Evolutionary conservation across 2,329 filamentous ascomycete genomes (phyloP), one percentile per base, ranked within the genome.

Genomic region (Colletotrichum somersetense): DNA sequence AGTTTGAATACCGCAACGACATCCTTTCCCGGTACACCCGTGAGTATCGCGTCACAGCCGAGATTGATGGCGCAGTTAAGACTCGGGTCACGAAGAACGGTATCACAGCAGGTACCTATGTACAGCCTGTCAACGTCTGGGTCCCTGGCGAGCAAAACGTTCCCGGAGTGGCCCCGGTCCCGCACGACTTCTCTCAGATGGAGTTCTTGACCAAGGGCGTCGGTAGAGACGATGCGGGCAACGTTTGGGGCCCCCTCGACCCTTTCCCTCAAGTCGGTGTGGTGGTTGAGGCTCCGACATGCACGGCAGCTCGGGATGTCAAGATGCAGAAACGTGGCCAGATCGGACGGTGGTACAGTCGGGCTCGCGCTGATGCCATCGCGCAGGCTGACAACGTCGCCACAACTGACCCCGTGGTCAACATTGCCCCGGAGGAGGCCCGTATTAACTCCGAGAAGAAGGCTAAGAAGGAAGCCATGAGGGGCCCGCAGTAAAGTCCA

Each of bases 211-310:
- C 80, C 5, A 62, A 75, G 30, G 81, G 81, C 1, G 77, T 83
- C 23, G 81, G 81, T 1, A 74, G 76, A 7, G 81, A 81, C 61
- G 80, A 73, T 8, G 73, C 77, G 4, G 81, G 81, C 1, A 80
- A 81, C 62, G 72, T 82, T 23, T 83, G 79, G 77, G 81, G 81
- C 0, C 79, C 80, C 0, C 74, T 83, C 5, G 77, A 81, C 8
- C 81, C 81, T 1, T 83, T 82, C 71, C 80, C 80, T 0, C 80
- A 83, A 74, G 79, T 76, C 1, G 81, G 81, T 1, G 76, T 83
- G 6, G 46, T 80, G n/a, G 77, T 78, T 23, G 77, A 78, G 55
- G 26, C 59, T 14, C 58, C 66, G n/a, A 20, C 30, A 8, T 68
- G 66, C 40, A n/a, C 66, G n/a, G 44, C 74, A 35, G 75, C 63